Evolutionary conservation across 176 grass and related monocot species (phyloP), one percentile per base, ranked within the genome.

Genomic region (Chrysopogon serrulatus): DNA sequence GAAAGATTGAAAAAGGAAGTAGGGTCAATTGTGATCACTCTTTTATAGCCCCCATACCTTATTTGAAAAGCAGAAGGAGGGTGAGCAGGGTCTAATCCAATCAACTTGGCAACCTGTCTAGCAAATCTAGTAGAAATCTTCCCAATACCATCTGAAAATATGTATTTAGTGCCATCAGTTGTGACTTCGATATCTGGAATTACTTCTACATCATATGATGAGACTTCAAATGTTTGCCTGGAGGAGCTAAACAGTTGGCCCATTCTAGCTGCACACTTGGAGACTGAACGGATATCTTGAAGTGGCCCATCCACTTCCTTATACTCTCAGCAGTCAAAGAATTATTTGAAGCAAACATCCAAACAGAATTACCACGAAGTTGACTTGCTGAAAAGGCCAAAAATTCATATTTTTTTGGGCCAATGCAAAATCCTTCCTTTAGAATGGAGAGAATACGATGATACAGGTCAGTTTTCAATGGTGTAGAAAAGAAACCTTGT

Each of bases 321-420:
- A 96, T 94, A 75, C 36, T 76, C 77, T 91, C 96, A 45, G 93
- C 91, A 31, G 57, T 92, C 66, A 98, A 80, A 44, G 83, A 84
- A 54, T 86, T 62, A 85, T 94, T 98, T 37, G 96, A 94, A 74
- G 93, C 91, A 95, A 98, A 96, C 96, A 98, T 98, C 96, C 96
- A 98, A 89, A 94, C 85, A 78, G 96, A 98, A 94, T 85, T 95
- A 14, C 86, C 78, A 57, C 96, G 83, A 88, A 98, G 94, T 57
- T 98, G 96, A 84, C 96, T 98, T 66, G 96, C 96, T 73, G 96
- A 98, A 87, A 98, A 98, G 66, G 91, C 89, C 93, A 98, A 87
- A 85, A 98, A 98, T 71, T 98, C 93, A 27, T 90, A 98, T 17
- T 94, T 98, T 87, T 98, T 95, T 41, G 65, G 82, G 40, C 96